These are phyloP conservation scores for Cystobasidium sp. DNA, from an alignment of 1,284 basidiomycete species.

Conservation along the genomic window DNA sequence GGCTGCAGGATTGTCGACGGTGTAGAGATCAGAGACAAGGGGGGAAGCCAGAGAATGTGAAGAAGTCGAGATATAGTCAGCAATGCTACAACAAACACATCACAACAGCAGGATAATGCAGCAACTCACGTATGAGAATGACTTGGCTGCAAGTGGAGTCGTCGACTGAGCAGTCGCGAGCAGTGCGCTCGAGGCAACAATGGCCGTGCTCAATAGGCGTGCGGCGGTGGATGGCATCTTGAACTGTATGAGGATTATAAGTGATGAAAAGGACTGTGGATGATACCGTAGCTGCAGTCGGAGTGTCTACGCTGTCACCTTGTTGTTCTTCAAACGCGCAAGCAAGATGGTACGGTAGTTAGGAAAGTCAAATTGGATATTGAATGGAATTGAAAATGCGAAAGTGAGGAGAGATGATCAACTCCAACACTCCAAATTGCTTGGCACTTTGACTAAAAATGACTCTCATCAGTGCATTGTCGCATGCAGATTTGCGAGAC, in stretches of 20 bases:
- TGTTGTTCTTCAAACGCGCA: too few relatives aligned
- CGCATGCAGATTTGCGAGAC: too few relatives aligned
- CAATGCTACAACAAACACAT: not conserved
- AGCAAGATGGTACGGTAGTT: too few relatives aligned
- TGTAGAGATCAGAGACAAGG: not conserved
- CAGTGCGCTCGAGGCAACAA: constrained; percentile 15
- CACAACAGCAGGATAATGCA: not conserved
- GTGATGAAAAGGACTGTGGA: not conserved
- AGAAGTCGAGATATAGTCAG: not conserved
- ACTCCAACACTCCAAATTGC: not conserved
- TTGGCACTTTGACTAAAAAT: constrained; percentile 3
- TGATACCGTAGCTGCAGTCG: too few relatives aligned
- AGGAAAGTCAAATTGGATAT: too few relatives aligned
- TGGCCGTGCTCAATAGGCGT: constrained; percentile 11
- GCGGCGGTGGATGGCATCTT: constrained; percentile 6
- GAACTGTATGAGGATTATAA: not conserved
- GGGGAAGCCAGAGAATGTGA: not conserved
- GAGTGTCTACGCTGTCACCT: too few relatives aligned
- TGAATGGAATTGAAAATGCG: too few relatives aligned
- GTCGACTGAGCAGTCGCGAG: constrained; percentile 25
- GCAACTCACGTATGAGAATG: constrained; percentile 45
- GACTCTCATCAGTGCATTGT: not conserved
- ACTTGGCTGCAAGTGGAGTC: constrained; percentile 47
- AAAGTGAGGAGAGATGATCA: too few relatives aligned
- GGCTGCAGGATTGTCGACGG: constrained; percentile 13